A percentile compares a stretch with the other conserved stretches of the same genome.
Evolutionary conservation across 1,284 basidiomycete genomes (phyloP).

Genomic region (Peniophora sp.): DNA sequence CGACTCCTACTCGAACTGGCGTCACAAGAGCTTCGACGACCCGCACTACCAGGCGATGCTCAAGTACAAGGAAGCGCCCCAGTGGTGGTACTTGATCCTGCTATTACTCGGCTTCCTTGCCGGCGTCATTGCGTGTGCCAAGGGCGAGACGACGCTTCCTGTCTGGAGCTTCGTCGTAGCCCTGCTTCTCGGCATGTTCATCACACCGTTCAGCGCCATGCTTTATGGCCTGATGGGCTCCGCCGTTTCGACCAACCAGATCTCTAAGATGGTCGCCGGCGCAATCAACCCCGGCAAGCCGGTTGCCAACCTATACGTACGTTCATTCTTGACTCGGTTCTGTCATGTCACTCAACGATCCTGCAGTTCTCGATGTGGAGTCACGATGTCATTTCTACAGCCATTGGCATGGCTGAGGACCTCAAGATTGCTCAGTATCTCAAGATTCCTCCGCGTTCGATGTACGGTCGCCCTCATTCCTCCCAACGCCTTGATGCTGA

Average conservation of each 20-base stretch:
- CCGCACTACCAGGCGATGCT: conserved; percentile 51
- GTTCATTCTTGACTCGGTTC: not conserved
- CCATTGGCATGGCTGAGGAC: conserved; percentile 43
- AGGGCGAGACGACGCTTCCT: not conserved
- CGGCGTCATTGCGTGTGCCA: not conserved
- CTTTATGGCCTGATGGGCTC: not conserved
- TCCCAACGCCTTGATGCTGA: not conserved
- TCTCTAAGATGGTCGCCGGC: not conserved
- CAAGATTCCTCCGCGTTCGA: conserved; percentile 3
- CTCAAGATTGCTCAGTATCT: conserved; percentile 74
- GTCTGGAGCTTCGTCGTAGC: conserved; percentile 8
- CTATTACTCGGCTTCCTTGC: conserved; percentile 15
- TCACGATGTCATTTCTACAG: conserved; percentile 46
- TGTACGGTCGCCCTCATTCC: not conserved
- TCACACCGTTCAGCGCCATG: not conserved
- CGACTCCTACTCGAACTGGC: conserved; percentile 39
- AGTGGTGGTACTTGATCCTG: conserved; percentile 42
- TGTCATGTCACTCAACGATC: not conserved
- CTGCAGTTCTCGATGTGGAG: conserved; percentile 57
- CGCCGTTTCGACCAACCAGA: not conserved
- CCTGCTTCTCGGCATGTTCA: conserved; percentile 16
- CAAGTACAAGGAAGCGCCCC: conserved; percentile 38
- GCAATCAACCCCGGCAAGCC: conserved; percentile 44
- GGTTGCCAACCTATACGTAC: conserved; percentile 38
- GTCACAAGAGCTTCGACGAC: conserved; percentile 32